These are phyloP conservation scores for Tetraselmis chui DNA, from an alignment of 139 green algal genomes.

Conservation along the genomic window DNA sequence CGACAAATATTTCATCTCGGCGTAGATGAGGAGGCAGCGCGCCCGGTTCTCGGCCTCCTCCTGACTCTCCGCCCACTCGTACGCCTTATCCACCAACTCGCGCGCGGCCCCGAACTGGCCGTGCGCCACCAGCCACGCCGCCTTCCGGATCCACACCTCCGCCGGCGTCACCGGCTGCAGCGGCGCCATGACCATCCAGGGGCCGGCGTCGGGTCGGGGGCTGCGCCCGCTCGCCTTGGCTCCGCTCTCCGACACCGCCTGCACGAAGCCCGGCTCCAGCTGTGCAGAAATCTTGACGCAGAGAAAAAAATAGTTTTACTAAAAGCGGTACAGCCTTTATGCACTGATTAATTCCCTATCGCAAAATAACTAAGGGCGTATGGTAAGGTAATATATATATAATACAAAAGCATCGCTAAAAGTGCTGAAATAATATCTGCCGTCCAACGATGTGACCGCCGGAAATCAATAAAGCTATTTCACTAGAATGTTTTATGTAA, in stretches of 20 bases:
- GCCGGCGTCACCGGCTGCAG: background rate
- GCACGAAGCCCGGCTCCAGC: background rate
- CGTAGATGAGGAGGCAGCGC: background rate
- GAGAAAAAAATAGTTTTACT: too few relatives aligned
- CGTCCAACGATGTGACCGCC: too few relatives aligned
- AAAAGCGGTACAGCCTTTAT: too few relatives aligned
- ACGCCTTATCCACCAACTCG: background rate
- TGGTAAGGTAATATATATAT: too few relatives aligned
- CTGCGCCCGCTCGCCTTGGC: background rate
- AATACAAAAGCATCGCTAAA: too few relatives aligned
- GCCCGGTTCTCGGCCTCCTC: background rate
- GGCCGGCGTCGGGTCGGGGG: too few relatives aligned
- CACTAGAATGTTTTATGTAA: too few relatives aligned
- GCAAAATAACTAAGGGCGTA: too few relatives aligned
- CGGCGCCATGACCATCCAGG: background rate
- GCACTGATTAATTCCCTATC: too few relatives aligned
- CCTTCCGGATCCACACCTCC: background rate
- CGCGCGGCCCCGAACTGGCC: background rate
- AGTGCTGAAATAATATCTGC: too few relatives aligned
- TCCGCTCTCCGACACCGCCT: background rate
- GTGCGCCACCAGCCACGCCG: background rate
- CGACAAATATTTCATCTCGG: background rate
- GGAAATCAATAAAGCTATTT: too few relatives aligned
- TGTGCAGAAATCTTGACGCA: too few relatives aligned
- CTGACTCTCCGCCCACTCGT: background rate